These are phyloP conservation scores for Globisporangium cystogenes DNA, from an alignment of 352 stramenopile genomes.

Conservation along the genomic window DNA sequence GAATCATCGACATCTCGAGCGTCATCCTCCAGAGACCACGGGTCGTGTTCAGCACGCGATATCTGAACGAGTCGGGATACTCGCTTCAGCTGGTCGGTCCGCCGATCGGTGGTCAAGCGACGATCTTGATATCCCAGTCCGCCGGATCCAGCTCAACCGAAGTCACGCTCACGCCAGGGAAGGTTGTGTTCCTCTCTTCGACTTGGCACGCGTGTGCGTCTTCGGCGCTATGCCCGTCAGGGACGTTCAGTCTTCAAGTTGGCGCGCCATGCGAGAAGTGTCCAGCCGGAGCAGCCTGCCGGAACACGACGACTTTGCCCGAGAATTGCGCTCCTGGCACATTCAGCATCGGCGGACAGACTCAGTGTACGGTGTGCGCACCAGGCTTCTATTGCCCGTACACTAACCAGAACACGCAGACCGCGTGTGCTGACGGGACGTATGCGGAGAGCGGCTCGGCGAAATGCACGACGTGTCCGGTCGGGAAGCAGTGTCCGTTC, in stretches of 20 bases:
- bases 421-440: slow-evolving; percentile 40
- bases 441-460: slow-evolving; percentile 42
- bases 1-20: slow-evolving; percentile 26
- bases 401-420: slow-evolving; percentile 28
- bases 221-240: slow-evolving; percentile 30
- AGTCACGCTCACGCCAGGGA: slow-evolving; percentile 24
- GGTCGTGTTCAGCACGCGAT: slow-evolving; percentile 27
- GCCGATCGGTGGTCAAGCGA: slow-evolving; percentile 11
- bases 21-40: slow-evolving; percentile 29
- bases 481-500: slow-evolving; percentile 55
- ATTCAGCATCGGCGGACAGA: slow-evolving; percentile 42
- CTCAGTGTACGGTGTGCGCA: slow-evolving; percentile 43
- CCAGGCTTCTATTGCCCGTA: slow-evolving; percentile 58
- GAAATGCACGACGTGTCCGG: slow-evolving; percentile 39
- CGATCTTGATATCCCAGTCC: slow-evolving; percentile 3
- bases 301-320: slow-evolving; percentile 19
- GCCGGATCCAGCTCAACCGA: background rate
- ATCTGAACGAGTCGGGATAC: slow-evolving; percentile 34
- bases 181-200: slow-evolving; percentile 26
- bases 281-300: slow-evolving; percentile 31
- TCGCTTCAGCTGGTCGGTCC: slow-evolving; percentile 35
- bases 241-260: slow-evolving; percentile 37
- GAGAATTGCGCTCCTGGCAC: slow-evolving; percentile 38
- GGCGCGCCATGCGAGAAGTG: slow-evolving; percentile 35
- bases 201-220: slow-evolving; percentile 33